Base-by-base conservation (phyloP, 2,329 filamentous ascomycete species). In the Aspergillus calidoustus region DNA sequence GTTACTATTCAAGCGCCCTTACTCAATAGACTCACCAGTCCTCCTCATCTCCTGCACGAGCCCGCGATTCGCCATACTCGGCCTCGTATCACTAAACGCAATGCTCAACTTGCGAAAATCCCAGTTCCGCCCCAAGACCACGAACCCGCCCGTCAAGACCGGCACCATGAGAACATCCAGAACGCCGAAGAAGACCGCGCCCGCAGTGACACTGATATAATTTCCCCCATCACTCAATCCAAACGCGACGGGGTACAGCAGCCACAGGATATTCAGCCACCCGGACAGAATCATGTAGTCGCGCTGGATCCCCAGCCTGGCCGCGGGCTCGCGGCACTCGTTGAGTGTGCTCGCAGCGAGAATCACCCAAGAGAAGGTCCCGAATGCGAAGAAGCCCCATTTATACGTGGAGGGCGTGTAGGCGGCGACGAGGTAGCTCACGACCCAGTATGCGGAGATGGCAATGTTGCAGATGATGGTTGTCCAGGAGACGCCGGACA, bases 401-500 rank as follows among this genome's bases (percentile, higher is more conserved):
- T 85, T 86, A 74, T 86, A 86, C 66, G 74, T 78, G 52, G 79
- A 80, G 7, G 68, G 61, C 3, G 82, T 84, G 72, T 80, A 82
- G 56, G 84, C 82, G 23, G 76, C 77, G 56, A 80, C 76, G 31
- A 86, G 78, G 69, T 85, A 86, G 23, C 76, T 74, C 66, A 85
- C 66, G 63, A 85, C 69, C 75, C 84, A 86, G 68, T 77, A 76
- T 83, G 83, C 84, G 13, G 79, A 68, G 25, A 85, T 74, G 64
- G 77, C 73, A 63, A 86, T 71, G 60, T 85, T 81, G 70, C 79
- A 84, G 61, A 82, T 44, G 61, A 86, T 85, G 28, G 82, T 85
- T 22, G 84, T 80, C 84, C 84, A 86, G n/a, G 83, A 80, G 34
- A 85, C 73, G 51, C 83, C 83, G 23, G 81, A 82, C 41, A 83